Conservation (phyloP, 225 moss, liverwort and hornwort species). For the Pseudisothecium myosuroides region DNA sequence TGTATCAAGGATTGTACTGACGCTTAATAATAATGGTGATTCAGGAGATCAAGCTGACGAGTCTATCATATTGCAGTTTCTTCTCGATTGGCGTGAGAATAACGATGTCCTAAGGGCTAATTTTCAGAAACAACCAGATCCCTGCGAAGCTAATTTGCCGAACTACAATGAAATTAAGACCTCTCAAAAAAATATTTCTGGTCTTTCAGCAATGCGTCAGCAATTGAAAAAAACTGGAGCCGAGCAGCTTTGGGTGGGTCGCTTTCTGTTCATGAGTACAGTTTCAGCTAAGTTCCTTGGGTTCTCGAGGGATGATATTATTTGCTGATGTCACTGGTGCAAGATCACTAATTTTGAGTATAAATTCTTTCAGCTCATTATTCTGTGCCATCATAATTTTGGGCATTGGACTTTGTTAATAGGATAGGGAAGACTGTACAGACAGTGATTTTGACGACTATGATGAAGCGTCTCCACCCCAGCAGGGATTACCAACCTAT, state of each 20-base stretch:
- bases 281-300: not conserved
- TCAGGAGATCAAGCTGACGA: constrained; percentile 6
- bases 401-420: not conserved
- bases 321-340: not conserved
- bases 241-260: constrained; percentile 6
- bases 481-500: not conserved
- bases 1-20: not conserved
- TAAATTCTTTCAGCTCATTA: not conserved
- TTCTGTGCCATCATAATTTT: not conserved
- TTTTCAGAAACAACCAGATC: not conserved
- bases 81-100: not conserved
- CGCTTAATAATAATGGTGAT: not conserved
- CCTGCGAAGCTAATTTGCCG: not conserved
- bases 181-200: not conserved
- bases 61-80: constrained; percentile 3
- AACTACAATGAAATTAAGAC: not conserved
- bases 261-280: not conserved
- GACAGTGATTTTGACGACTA: constrained; percentile 1
- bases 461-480: not conserved
- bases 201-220: not conserved
- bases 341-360: not conserved
- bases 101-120: not conserved
- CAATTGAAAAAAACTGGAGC: not conserved
- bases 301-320: not conserved
- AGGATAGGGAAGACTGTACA: constrained; percentile 9